Evolutionary conservation across 352 stramenopile genomes (phyloP).

Genomic region (Pythium monospermum): DNA sequence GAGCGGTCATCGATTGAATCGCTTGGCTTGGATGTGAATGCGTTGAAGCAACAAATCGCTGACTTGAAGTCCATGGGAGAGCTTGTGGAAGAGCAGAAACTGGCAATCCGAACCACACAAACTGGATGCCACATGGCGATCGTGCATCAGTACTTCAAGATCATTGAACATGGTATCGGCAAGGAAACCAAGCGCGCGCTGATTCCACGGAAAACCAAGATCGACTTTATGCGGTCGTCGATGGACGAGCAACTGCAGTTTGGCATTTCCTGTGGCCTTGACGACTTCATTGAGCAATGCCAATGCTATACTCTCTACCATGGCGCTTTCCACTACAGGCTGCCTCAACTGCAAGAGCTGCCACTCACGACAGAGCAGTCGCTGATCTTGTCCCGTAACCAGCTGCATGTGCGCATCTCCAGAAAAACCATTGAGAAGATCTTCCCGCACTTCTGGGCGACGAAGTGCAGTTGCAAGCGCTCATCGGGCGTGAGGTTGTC

Average conservation of each 20-base stretch:
- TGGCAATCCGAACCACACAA: conserved; percentile 7
- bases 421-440: conserved; percentile 47
- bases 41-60: conserved; percentile 26
- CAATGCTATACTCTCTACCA: conserved; percentile 9
- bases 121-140: neutral
- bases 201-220: neutral
- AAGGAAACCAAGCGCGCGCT: neutral
- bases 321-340: neutral
- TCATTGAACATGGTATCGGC: conserved; percentile 4
- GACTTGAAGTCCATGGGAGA: conserved; percentile 19
- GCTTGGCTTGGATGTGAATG: conserved; percentile 25
- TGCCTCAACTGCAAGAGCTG: neutral
- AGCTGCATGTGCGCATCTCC: conserved; percentile 36
- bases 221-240: neutral
- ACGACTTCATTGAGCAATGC: conserved; percentile 6
- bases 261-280: neutral
- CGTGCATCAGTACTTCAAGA: conserved; percentile 1
- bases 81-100: conserved; percentile 17
- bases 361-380: neutral
- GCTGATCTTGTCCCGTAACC: conserved; percentile 1
- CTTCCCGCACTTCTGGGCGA: conserved; percentile 40
- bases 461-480: conserved; percentile 25
- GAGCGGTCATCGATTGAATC: conserved; percentile 25
- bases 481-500: conserved; percentile 40
- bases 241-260: neutral